Conservation (phyloP, 352 stramenopile species). For the Hyaloperonospora arabidopsidis region DNA sequence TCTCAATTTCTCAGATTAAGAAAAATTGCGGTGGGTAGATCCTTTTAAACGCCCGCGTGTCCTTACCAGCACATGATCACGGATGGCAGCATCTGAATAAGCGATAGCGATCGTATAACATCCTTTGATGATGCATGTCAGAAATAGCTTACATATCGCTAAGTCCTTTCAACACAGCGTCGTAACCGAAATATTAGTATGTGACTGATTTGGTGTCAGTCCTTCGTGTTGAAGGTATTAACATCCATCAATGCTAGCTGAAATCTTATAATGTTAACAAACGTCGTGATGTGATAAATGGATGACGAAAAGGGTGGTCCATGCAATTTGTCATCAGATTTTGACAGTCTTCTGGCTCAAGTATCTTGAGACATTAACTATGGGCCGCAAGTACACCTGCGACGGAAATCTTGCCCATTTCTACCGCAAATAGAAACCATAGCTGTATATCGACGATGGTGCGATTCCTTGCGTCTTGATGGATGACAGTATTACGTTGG, state of each 20-base stretch:
- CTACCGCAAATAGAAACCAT: conserved; percentile 4
- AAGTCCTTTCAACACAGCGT: background rate
- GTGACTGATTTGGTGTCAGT: background rate
- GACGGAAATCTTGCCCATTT: background rate
- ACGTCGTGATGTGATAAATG: background rate
- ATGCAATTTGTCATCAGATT: background rate
- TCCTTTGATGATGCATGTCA: background rate
- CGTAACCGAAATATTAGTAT: background rate
- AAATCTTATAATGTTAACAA: background rate
- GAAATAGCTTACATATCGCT: background rate
- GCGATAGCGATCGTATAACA: background rate
- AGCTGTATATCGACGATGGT: background rate
- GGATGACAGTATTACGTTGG: no score
- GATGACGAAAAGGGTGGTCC: background rate
- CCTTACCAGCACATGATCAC: background rate
- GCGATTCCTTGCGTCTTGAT: no score
- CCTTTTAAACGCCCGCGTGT: background rate
- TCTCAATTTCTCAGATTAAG: background rate
- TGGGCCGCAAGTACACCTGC: background rate
- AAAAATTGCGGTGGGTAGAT: background rate
- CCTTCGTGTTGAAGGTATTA: background rate
- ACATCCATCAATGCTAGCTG: background rate
- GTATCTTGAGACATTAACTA: background rate
- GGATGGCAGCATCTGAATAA: background rate
- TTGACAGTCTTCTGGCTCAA: background rate